These are phyloP conservation scores for Babesia bovis DNA, from an alignment of 169 alveolate genomes.

Conservation along the genomic window DNA sequence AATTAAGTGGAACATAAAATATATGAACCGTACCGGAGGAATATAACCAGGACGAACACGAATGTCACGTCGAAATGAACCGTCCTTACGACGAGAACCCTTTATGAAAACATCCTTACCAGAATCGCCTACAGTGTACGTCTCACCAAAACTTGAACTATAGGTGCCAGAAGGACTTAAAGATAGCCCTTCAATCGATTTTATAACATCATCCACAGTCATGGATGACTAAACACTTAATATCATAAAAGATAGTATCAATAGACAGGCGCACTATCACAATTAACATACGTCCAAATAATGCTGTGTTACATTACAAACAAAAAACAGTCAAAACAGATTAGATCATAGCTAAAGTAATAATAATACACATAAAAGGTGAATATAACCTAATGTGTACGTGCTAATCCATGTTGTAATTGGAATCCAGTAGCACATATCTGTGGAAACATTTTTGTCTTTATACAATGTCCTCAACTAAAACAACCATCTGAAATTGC, in stretches of 20 bases:
- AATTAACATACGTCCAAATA: too few species aligned
- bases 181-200: constrained; percentile 19
- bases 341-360: too few species aligned
- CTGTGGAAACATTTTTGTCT: too few species aligned
- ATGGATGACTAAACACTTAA: background rate
- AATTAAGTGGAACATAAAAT: background rate
- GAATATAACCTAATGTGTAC: too few species aligned
- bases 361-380: too few species aligned
- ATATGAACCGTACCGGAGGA: constrained; percentile 64
- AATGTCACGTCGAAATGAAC: constrained; percentile 70
- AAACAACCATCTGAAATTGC: too few species aligned
- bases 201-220: constrained; percentile 29
- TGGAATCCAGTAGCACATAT: too few species aligned
- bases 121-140: constrained; percentile 58
- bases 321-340: too few species aligned
- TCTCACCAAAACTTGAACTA: constrained; percentile 70
- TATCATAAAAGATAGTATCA: background rate
- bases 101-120: constrained; percentile 70
- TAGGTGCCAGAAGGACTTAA: background rate
- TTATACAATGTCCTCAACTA: too few species aligned
- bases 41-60: constrained; percentile 74
- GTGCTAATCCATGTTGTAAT: too few species aligned
- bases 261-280: background rate
- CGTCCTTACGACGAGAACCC: constrained; percentile 74
- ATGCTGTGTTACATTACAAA: too few species aligned